Conservation (phyloP, 2,329 filamentous ascomycete species). For the Penicillium sp. region DNA sequence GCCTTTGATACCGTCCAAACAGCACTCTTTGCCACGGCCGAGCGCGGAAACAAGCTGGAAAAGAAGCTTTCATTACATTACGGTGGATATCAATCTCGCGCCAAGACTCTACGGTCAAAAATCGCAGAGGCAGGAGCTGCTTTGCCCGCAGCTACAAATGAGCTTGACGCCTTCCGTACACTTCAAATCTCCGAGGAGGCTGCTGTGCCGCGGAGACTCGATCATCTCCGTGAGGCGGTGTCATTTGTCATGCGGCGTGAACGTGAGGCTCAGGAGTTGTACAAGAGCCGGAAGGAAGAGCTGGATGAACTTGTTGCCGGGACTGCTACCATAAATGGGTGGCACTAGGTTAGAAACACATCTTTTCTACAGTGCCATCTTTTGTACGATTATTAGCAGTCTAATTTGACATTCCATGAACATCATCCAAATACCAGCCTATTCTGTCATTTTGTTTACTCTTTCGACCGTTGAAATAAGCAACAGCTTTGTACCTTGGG, state of each 20-base stretch:
- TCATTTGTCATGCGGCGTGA: constrained; percentile 77
- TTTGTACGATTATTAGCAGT: constrained; percentile 10
- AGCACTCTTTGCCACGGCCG: constrained; percentile 70
- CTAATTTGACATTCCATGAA: constrained; percentile 7
- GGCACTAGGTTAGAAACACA: constrained; percentile 30
- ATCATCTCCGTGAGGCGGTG: constrained; percentile 78
- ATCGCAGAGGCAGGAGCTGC: constrained; percentile 73
- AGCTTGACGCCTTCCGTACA: constrained; percentile 72
- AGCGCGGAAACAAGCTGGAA: constrained; percentile 82
- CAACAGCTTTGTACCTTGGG: too few relatives aligned
- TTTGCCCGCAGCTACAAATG: constrained; percentile 70
- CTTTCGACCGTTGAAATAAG: too few relatives aligned
- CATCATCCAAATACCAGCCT: neutral
- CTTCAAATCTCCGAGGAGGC: constrained; percentile 78
- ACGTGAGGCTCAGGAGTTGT: constrained; percentile 86
- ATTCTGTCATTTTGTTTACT: neutral
- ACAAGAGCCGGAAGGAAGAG: constrained; percentile 75
- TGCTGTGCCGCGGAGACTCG: constrained; percentile 70
- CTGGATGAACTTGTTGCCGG: constrained; percentile 59
- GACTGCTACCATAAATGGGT: constrained; percentile 39
- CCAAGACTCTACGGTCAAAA: constrained; percentile 77
- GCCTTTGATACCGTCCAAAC: constrained; percentile 78
- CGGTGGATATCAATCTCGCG: constrained; percentile 85
- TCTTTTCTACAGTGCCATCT: constrained; percentile 2
- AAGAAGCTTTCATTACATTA: constrained; percentile 88